Percentiles rank a stretch among this genome's conserved stretches.
Conservation (phyloP, 768 basidiomycete genomes). For the Tricholoma matsutake region DNA sequence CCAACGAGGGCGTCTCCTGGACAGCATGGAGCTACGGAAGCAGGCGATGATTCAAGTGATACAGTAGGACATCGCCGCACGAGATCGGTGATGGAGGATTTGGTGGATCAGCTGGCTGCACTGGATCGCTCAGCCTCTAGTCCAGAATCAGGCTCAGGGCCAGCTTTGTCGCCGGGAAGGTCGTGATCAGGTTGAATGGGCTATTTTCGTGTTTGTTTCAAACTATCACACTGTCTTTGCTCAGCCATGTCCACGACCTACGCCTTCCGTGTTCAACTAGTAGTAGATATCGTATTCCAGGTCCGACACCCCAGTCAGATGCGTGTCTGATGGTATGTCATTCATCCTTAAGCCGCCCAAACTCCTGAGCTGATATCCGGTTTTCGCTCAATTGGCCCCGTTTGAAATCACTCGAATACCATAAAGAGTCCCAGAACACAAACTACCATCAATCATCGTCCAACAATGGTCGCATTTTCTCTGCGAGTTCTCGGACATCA, state of each 20-base stretch:
- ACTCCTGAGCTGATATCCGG: not conserved
- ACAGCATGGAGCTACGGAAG: constrained; percentile 16
- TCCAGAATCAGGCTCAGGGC: constrained; percentile 16
- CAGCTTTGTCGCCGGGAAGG: constrained; percentile 1
- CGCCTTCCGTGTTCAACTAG: not conserved
- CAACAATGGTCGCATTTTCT: not conserved
- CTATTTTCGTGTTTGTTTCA: not conserved
- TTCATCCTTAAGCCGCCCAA: not conserved
- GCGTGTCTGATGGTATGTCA: not conserved
- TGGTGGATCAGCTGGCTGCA: constrained; percentile 78
- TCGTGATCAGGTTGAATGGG: not conserved
- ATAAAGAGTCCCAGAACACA: too few species aligned
- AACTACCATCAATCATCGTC: too few species aligned
- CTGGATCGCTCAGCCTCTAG: constrained; percentile 39
- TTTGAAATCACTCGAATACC: not conserved
- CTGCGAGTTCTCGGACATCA: not conserved
- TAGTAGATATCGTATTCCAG: not conserved
- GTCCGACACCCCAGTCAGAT: not conserved
- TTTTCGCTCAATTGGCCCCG: not conserved
- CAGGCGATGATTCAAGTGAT: constrained; percentile 5
- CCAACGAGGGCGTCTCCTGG: constrained; percentile 39
- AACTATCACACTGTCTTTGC: not conserved
- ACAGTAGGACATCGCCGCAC: constrained; percentile 20
- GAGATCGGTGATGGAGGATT: constrained; percentile 72
- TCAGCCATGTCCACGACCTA: not conserved